These are phyloP conservation scores for Colletotrichum godetiae DNA, from an alignment of 2,329 filamentous ascomycete genomes.

Conservation along the genomic window DNA sequence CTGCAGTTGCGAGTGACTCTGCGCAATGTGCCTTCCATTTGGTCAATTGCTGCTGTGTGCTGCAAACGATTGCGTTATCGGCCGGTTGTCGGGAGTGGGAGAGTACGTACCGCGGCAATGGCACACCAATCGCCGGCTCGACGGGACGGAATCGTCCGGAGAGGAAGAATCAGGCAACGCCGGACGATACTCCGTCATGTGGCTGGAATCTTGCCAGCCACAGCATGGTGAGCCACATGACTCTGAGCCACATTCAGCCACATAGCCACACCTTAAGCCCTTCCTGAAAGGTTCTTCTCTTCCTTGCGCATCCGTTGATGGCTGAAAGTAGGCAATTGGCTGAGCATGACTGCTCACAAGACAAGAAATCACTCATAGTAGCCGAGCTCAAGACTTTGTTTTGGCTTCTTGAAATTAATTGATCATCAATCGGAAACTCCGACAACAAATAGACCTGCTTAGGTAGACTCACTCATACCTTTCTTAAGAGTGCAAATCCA, in stretches of 20 bases:
- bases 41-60: neutral
- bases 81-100: neutral
- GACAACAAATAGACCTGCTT: no score
- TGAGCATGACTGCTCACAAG: fast-evolving
- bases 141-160: slow-evolving; percentile 28
- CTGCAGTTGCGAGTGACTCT: neutral
- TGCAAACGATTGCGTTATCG: slow-evolving; percentile 21
- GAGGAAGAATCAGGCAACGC: slow-evolving; percentile 21
- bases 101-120: slow-evolving; percentile 25
- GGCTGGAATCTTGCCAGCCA: neutral
- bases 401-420: no score
- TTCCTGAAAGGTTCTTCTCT: no score
- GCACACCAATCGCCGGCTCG: slow-evolving; percentile 12
- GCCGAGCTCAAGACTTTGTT: no score
- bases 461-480: no score
- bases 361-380: no score
- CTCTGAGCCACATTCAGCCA: neutral
- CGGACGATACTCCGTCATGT: neutral
- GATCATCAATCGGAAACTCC: no score
- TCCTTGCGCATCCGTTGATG: no score
- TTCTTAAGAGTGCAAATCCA: no score
- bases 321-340: no score
- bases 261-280: neutral
- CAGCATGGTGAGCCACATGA: neutral
- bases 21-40: neutral